Evolutionary conservation across 2,329 filamentous ascomycete genomes (phyloP).

Genomic region (Exophiala xenobiotica): DNA sequence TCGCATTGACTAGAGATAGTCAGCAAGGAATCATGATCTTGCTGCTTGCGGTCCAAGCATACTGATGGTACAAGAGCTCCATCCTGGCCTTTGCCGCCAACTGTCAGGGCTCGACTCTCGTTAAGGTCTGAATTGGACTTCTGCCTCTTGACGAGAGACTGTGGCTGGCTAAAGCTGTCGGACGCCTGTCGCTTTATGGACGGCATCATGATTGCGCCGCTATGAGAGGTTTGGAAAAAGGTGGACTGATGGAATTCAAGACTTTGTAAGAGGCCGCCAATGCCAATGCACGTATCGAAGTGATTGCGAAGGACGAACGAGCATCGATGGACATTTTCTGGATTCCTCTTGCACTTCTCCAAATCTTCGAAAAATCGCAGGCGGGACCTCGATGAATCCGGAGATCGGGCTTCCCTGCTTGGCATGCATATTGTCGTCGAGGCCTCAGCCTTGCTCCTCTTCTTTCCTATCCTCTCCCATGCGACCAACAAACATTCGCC

Average conservation of each 20-base stretch:
- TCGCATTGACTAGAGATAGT: conserved; percentile 62
- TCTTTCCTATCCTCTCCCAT: too few relatives aligned
- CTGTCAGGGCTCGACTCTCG: conserved; percentile 56
- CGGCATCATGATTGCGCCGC: conserved; percentile 61
- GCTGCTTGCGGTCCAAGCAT: conserved; percentile 41
- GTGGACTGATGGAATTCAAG: too few relatives aligned
- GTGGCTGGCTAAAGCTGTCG: conserved; percentile 73
- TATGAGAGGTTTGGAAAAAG: conserved; percentile 5
- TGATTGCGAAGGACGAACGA: not conserved
- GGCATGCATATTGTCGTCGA: not conserved
- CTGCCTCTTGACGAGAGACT: conserved; percentile 86
- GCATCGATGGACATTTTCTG: conserved; percentile 1
- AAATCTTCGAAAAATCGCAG: not conserved
- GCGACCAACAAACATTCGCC: too few relatives aligned
- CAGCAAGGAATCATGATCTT: conserved; percentile 13
- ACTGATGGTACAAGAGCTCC: conserved; percentile 67
- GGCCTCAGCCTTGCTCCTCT: too few relatives aligned
- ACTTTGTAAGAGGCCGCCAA: too few relatives aligned
- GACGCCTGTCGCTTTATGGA: conserved; percentile 90
- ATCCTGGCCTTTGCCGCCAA: conserved; percentile 53
- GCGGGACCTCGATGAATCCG: not conserved
- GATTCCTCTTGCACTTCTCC: not conserved
- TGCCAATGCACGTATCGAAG: not conserved
- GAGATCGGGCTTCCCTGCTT: not conserved
- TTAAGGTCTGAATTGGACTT: conserved; percentile 64